Evolutionary conservation across 1,139 yeast genomes (phyloP), one percentile per base, ranked within the genome.

Genomic region (Debaryomycetaceae sp.): DNA sequence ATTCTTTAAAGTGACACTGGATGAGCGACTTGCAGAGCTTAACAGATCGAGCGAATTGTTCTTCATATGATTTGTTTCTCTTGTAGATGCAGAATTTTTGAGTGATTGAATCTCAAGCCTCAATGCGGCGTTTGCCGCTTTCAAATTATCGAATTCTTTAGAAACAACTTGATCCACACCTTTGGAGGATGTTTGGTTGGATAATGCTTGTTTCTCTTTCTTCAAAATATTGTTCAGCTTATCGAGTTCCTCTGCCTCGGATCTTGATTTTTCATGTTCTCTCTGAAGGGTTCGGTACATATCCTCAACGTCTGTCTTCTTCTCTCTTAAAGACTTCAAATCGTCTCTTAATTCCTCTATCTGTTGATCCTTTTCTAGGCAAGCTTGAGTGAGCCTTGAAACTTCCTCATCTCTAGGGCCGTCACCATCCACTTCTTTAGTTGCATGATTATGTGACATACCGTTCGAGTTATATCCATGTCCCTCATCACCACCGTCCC

Each of bases 31-130:
- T 14, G 6, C 17, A 3, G 11, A 36, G 33, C 37, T 33, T 17
- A 24, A 13, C 22, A 20, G 22, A 9, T 36, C 38, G 17, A 22
- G 13, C 6, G 22, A 36, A 14, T 8, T 36, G n/a, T 36, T 36
- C n/a, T 36, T 24, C n/a, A n/a, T 36, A 9, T 24, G 11, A 7
- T 37, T 34, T 11, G 45, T 27, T 17, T 41, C 44, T 27, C 36
- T 31, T 8, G 52, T 40, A n/a, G 34, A 39, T 8, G 51, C 49
- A 17, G 58, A 49, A 43, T 57, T 60, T 52, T 71, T 72, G 46
- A 72, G 59, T 2, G 74, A 60, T 50, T 69, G 74, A 47, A 67
- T 69, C 48, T 72, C 77, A 43, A 70, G 62, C 44, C 74, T 59
- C 45, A 72, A 66, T 27, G 69, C 63, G 11, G 76, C 72, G 44